Conservation (phyloP, 1,284 basidiomycete species). For the Vanrija sp. region DNA sequence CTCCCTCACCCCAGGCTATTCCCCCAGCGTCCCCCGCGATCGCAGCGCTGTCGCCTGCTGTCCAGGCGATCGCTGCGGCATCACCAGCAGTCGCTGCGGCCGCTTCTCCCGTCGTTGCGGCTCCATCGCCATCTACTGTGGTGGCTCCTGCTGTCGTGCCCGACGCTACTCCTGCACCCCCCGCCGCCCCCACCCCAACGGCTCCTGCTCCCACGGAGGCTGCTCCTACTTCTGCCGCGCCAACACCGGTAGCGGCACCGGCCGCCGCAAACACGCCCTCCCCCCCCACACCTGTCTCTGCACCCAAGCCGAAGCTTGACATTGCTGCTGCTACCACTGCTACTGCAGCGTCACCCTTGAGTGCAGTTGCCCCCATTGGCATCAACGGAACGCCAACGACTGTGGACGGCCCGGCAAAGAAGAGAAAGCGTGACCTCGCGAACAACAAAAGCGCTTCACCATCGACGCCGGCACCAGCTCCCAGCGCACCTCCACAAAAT, state of each 20-base stretch:
- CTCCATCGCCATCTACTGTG: no score
- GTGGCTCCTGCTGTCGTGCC: no score
- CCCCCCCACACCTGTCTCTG: not conserved
- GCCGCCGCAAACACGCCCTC: not conserved
- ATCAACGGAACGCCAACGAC: not conserved
- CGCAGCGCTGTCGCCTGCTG: not conserved
- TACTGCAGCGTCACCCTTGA: not conserved
- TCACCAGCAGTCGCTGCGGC: no score
- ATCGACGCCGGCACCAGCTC: not conserved
- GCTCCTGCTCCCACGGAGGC: not conserved
- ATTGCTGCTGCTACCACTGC: not conserved
- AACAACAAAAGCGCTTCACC: not conserved
- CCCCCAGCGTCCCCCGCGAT: not conserved
- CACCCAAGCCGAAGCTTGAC: not conserved
- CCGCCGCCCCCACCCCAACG: not conserved
- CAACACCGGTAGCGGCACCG: not conserved
- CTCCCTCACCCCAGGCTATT: not conserved
- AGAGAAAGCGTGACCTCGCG: not conserved
- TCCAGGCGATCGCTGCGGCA: not conserved
- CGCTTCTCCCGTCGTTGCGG: not conserved
- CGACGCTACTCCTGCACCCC: not conserved
- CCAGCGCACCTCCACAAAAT: not conserved
- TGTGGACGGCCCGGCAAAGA: not conserved
- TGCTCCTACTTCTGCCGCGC: not conserved
- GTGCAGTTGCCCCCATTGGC: not conserved